Evolutionary conservation across 2,329 filamentous ascomycete genomes (phyloP).

Genomic region (Stemphylium vesicarium): DNA sequence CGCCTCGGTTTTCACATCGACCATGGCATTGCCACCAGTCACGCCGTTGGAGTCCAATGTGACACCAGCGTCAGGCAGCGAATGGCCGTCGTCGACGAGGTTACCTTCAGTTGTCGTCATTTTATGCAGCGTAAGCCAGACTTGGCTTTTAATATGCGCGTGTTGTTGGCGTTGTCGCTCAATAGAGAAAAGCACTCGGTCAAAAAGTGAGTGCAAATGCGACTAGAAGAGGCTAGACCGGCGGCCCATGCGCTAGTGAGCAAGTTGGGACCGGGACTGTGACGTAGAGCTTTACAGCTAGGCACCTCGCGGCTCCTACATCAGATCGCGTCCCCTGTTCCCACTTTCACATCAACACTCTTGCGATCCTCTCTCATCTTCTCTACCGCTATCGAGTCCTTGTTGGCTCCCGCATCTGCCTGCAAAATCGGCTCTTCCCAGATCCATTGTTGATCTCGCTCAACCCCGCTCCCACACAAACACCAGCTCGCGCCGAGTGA

Average conservation of each 20-base stretch:
- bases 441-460: conserved; percentile 6
- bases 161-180: conserved; percentile 18
- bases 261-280: conserved; percentile 19
- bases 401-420: not conserved
- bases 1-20: conserved; percentile 29
- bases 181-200: conserved; percentile 18
- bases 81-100: conserved; percentile 13
- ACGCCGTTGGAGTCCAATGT: conserved; percentile 21
- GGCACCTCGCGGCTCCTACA: conserved; percentile 32
- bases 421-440: conserved; percentile 5
- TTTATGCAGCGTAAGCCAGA: conserved; percentile 2
- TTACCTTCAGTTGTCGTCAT: conserved; percentile 26
- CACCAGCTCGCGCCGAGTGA: conserved; percentile 19
- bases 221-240: conserved; percentile 27
- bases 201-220: conserved; percentile 26
- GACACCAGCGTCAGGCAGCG: conserved; percentile 18
- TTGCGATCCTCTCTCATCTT: conserved; percentile 11
- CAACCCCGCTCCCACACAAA: conserved; percentile 34
- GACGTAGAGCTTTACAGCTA: conserved; percentile 45
- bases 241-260: conserved; percentile 18
- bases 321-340: conserved; percentile 23
- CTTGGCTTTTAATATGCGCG: conserved; percentile 9
- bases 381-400: conserved; percentile 4
- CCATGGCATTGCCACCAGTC: conserved; percentile 32
- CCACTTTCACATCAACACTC: conserved; percentile 24